Evolutionary conservation across 2,329 filamentous ascomycete genomes (phyloP).

Genomic region (Penicillium sp.): DNA sequence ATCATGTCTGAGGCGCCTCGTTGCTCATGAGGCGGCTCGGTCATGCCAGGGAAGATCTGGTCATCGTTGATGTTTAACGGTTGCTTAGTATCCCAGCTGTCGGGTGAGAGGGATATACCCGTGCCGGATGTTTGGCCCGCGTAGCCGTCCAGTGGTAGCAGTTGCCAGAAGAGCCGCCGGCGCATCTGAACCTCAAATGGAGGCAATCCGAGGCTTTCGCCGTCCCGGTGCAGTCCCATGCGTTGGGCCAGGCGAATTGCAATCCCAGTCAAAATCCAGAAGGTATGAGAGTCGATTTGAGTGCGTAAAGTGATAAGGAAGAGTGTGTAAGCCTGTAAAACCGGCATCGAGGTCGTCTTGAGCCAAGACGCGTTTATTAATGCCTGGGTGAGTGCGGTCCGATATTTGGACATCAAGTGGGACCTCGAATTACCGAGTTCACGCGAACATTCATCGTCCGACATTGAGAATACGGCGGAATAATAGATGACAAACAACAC

Average conservation of each 20-base stretch:
- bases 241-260: constrained; percentile 51
- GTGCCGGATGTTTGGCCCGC: constrained; percentile 37
- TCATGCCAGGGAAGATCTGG: constrained; percentile 46
- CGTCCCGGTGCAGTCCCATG: constrained; percentile 54
- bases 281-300: constrained; percentile 50
- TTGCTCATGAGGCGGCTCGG: constrained; percentile 43
- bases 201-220: constrained; percentile 47
- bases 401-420: constrained; percentile 17
- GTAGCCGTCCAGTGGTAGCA: constrained; percentile 29
- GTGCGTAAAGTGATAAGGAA: constrained; percentile 35
- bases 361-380: constrained; percentile 26
- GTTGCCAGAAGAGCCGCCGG: constrained; percentile 32
- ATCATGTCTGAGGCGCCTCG: constrained; percentile 51
- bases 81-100: constrained; percentile 26
- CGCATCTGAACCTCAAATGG: constrained; percentile 50
- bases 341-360: constrained; percentile 19
- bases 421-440: constrained; percentile 5
- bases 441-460: constrained; percentile 17
- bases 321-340: constrained; percentile 24
- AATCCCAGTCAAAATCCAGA: constrained; percentile 56
- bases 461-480: constrained; percentile 26
- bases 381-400: constrained; percentile 12
- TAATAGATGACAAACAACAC: constrained; percentile 36
- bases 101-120: constrained; percentile 15
- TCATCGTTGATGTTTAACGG: constrained; percentile 49